These are phyloP conservation scores for Umbelopsis sp. DNA, from an alignment of 371 early-diverging fungal genomes.

Conservation along the genomic window DNA sequence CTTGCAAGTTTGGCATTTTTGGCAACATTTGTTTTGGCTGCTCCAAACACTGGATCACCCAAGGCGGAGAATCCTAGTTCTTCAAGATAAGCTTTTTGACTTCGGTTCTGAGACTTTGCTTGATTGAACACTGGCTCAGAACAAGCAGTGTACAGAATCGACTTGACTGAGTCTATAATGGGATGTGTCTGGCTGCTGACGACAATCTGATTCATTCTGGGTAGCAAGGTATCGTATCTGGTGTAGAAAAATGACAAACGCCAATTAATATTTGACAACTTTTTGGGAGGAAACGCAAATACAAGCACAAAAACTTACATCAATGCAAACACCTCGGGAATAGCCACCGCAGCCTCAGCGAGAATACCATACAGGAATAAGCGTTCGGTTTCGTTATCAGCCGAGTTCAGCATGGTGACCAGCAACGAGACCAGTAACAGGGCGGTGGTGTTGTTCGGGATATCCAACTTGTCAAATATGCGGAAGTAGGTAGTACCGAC, in stretches of 20 bases:
- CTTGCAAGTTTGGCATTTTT: conserved; percentile 62
- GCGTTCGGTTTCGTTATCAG: conserved; percentile 85
- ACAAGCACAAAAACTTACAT: conserved; percentile 56
- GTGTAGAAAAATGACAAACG: conserved; percentile 11
- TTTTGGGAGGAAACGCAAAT: not conserved
- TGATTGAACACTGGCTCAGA: conserved; percentile 63
- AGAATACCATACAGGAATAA: conserved; percentile 84
- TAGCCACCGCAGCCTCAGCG: conserved; percentile 75
- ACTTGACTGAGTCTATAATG: conserved; percentile 75
- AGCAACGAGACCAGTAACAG: conserved; percentile 77
- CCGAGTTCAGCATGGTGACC: conserved; percentile 80
- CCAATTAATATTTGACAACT: not conserved
- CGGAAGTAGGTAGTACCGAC: conserved; percentile 59
- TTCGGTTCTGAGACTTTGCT: conserved; percentile 42
- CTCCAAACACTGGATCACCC: conserved; percentile 51
- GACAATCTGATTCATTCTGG: conserved; percentile 79
- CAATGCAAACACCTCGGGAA: conserved; percentile 76
- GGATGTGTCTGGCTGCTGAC: conserved; percentile 69
- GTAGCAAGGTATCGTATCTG: conserved; percentile 73
- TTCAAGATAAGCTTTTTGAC: conserved; percentile 54
- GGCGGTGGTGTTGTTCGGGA: conserved; percentile 71
- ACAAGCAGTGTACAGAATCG: conserved; percentile 77
- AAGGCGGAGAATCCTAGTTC: conserved; percentile 57
- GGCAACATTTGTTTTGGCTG: conserved; percentile 47
- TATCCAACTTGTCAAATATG: conserved; percentile 68